Percentiles rank a stretch among this genome's conserved stretches.
phyloP scores from a whole-genome alignment of 805 yeast species.

The Kodamaea jinghongensis region DNA sequence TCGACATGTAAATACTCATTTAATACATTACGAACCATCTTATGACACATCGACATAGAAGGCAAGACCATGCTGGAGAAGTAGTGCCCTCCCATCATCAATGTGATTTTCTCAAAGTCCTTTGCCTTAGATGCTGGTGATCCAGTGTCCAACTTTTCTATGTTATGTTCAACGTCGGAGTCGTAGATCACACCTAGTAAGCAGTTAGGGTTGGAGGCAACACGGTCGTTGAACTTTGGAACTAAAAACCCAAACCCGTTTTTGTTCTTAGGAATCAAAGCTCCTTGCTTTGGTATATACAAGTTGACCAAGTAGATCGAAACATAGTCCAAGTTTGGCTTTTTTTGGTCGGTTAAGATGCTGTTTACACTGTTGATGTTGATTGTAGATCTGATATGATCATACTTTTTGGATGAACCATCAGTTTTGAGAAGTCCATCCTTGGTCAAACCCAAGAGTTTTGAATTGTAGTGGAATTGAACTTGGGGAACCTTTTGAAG shows the following conservation, averaged over 20 bases:
- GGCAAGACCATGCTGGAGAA: conserved; percentile 32
- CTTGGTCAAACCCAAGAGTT: conserved; percentile 12
- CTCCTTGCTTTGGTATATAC: conserved; percentile 40
- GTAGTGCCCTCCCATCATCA: conserved; percentile 87
- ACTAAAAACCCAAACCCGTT: conserved; percentile 88
- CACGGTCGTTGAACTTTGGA: conserved; percentile 41
- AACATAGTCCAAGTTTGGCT: conserved; percentile 34
- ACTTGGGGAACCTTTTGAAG: conserved; percentile 42
- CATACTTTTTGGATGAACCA: conserved; percentile 24
- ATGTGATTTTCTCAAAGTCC: conserved; percentile 63
- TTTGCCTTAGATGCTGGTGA: conserved; percentile 7
- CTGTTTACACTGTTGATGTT: conserved; percentile 41
- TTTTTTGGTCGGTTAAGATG: conserved; percentile 17
- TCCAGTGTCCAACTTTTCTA: conserved; percentile 2
- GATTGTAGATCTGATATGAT: conserved; percentile 61
- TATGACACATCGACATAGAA: conserved; percentile 23
- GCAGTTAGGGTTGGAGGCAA: conserved; percentile 47
- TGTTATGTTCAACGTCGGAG: conserved; percentile 70
- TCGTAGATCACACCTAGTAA: conserved; percentile 88
- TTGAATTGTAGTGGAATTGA: conserved; percentile 28
- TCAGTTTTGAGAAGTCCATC: background rate
- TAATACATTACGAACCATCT: conserved; percentile 26
- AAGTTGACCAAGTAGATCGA: conserved; percentile 67
- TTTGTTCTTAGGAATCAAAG: conserved; percentile 32
- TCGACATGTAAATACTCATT: conserved; percentile 23